Evolutionary conservation across 2,329 filamentous ascomycete species (phyloP), one percentile per base, ranked within the genome.

Genomic region (Aspergillus japonicus): DNA sequence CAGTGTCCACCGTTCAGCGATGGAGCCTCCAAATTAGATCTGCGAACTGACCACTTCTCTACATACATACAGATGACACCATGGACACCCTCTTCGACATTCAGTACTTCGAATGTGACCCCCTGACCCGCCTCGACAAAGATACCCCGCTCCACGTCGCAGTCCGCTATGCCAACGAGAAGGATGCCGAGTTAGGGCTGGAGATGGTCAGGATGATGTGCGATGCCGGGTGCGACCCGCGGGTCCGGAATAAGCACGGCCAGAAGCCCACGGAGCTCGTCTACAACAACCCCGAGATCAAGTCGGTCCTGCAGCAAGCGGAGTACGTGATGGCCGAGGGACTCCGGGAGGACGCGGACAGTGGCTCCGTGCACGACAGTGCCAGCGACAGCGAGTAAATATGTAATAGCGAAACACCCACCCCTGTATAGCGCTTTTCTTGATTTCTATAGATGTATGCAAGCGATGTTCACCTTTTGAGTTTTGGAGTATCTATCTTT

Each of bases 151-250:
- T 81, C 26, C 79, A 81, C 64, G 67, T 69, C 49, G 78, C 77
- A 44, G 78, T 80, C 42, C 75, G 74, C 50, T 80, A 74, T 63
- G 77, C 78, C 65, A 80, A 78, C 58, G 79, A 81, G 50, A 79
- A 79, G 60, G 77, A 80, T 56, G 60, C 73, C 24, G 71, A 76
- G 31, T 60, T 80, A 6, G 79, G 78, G 12, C 63, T 72, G 24
- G 77, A 74, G 33, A 81, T 81, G 79, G 74, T 80, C 61, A 75
- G 76, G 62, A 81, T 81, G 78, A 78, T 80, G 74, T 78, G 78
- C 59, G 79, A 81, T 50, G 79, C 79, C 26, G 79, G 79, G 49
- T 80, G 78, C 59, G 79, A 81, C 66, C 78, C 78, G 8, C 75
- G 80, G 39, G 77, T 81, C 57, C 73, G 75, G 62, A 81, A 82